A percentile compares a stretch with the other conserved stretches of the same genome.
These are phyloP conservation scores for Trichomonas vaginalis DNA, from an alignment of 208 protist genomes.

Conservation along the genomic window DNA sequence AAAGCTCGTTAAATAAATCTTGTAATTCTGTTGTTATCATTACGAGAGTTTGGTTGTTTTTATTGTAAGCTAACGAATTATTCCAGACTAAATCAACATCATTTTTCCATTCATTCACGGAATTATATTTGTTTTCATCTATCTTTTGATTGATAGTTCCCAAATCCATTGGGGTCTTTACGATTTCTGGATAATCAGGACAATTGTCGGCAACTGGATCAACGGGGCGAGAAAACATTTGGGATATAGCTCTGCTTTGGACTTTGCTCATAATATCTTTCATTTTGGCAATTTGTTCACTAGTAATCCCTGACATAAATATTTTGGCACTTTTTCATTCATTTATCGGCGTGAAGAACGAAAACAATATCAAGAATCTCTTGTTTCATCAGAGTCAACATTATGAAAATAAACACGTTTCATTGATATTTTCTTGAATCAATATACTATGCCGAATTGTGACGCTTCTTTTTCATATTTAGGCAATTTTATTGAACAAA, in stretches of 20 bases:
- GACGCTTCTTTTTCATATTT: no score
- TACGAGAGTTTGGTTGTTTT: not conserved
- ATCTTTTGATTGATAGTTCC: not conserved
- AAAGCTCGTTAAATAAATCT: not conserved
- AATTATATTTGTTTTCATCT: not conserved
- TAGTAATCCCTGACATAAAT: not conserved
- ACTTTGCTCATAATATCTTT: not conserved
- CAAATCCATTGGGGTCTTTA: not conserved
- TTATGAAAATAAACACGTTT: no score
- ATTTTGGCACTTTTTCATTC: not conserved
- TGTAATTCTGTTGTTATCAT: not conserved
- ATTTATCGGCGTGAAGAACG: no score
- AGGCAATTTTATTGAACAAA: no score
- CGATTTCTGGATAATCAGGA: not conserved
- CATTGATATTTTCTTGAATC: no score
- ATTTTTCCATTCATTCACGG: not conserved
- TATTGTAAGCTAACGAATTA: not conserved
- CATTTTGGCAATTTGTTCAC: not conserved
- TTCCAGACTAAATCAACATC: not conserved
- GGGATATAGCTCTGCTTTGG: not conserved
- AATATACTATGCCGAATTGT: no score
- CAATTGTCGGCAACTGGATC: not conserved
- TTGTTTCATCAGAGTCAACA: no score
- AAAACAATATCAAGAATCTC: no score
- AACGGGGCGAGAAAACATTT: not conserved